phyloP scores from a whole-genome alignment of 75 land plant genomes.

The Larix kaempferi region DNA sequence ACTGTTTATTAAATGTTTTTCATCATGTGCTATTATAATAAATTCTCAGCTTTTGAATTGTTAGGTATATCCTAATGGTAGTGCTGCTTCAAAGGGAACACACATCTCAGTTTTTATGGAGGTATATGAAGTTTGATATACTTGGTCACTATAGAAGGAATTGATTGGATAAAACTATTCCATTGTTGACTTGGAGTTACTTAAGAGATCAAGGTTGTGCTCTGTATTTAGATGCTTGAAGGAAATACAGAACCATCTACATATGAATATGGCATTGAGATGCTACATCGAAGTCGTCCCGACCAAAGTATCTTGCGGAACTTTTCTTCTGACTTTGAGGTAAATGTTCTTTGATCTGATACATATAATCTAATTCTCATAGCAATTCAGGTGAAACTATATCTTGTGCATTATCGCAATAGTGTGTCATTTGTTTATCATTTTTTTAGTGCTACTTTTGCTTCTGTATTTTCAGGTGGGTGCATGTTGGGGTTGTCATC shows the following conservation, averaged over 20 bases:
- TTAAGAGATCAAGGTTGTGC: not conserved
- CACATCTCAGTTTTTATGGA: constrained; percentile 30
- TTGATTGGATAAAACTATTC: too few relatives aligned
- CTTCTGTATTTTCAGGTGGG: constrained; percentile 14
- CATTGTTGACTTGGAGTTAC: not conserved
- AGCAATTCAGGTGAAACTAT: not conserved
- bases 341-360: not conserved
- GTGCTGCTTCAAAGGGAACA: constrained; percentile 28
- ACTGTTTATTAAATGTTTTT: not conserved
- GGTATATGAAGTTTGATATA: constrained; percentile 10
- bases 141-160: not conserved
- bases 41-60: not conserved
- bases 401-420: not conserved
- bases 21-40: not conserved
- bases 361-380: not conserved
- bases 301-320: constrained; percentile 17
- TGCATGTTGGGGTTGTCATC: constrained; percentile 32
- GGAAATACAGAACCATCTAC: constrained; percentile 26
- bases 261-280: constrained; percentile 33
- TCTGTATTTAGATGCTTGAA: constrained; percentile 23
- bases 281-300: constrained; percentile 18
- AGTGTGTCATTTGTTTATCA: too few relatives aligned
- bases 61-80: constrained; percentile 18
- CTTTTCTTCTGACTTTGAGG: constrained; percentile 35
- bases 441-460: too few relatives aligned